Conservation (phyloP, 2,329 filamentous ascomycete species). For the Diaporthe sp. region DNA sequence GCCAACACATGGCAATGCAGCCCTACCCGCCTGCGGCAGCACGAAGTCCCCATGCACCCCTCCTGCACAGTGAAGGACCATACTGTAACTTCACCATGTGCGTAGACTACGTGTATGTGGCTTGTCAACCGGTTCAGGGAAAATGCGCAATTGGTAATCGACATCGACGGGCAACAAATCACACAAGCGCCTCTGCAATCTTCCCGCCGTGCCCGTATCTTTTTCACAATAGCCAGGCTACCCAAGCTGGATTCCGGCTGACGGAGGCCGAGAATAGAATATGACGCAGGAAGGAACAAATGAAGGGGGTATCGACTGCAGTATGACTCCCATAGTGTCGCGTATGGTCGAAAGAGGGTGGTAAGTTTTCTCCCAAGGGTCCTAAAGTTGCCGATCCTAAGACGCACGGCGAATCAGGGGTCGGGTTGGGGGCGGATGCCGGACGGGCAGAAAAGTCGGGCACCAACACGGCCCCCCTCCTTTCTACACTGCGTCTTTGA, state of each 20-base stretch:
- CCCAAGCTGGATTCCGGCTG: not conserved
- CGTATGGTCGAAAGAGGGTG: constrained; percentile 1
- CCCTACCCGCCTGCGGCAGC: constrained; percentile 38
- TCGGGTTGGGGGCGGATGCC: constrained; percentile 16
- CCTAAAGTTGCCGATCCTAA: not conserved
- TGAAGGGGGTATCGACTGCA: not conserved
- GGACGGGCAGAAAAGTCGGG: constrained; percentile 33
- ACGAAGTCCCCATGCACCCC: constrained; percentile 28
- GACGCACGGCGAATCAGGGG: constrained; percentile 26
- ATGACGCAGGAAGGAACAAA: not conserved
- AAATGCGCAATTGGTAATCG: not conserved
- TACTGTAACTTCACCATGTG: not conserved
- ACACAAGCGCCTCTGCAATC: not conserved
- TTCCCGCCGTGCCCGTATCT: not conserved
- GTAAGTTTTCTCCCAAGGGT: constrained; percentile 25
- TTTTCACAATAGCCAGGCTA: not conserved
- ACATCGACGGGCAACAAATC: not conserved
- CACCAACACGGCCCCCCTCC: constrained; percentile 29
- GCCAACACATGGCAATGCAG: constrained; percentile 37
- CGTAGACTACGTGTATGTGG: not conserved
- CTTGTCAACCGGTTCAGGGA: no score
- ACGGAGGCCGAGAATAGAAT: not conserved
- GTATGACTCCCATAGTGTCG: not conserved
- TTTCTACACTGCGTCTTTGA: not conserved
- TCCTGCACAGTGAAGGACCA: not conserved